Conservation (phyloP, 805 yeast genomes). For the Starmerella sp. region DNA sequence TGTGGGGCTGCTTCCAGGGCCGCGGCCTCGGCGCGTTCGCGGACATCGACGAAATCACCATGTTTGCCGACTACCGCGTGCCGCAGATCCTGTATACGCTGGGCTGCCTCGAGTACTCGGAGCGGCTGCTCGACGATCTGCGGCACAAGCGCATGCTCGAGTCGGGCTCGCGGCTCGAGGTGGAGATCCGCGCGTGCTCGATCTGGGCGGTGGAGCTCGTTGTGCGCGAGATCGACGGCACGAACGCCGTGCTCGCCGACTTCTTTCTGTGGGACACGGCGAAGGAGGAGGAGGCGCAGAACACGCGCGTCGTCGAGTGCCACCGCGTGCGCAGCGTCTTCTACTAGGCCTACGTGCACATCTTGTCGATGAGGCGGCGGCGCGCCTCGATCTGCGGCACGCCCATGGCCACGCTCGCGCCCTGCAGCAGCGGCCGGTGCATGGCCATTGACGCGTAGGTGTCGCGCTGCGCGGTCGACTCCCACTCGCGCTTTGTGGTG, state of each 20-base stretch:
- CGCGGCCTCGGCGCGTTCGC: slow-evolving; percentile 29
- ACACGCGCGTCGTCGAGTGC: slow-evolving; percentile 25
- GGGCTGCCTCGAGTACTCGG: slow-evolving; percentile 31
- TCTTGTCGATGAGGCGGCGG: slow-evolving; percentile 17
- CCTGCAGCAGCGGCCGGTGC: slow-evolving; percentile 15
- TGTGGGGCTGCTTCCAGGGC: slow-evolving; percentile 37
- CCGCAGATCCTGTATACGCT: slow-evolving; percentile 34
- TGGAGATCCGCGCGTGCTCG: slow-evolving; percentile 35
- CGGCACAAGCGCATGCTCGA: slow-evolving; percentile 19
- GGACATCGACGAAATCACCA: slow-evolving; percentile 34
- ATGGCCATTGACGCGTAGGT: slow-evolving; percentile 18
- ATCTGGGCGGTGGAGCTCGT: slow-evolving; percentile 35
- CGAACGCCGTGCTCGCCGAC: slow-evolving; percentile 34
- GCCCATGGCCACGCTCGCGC: slow-evolving; percentile 15
- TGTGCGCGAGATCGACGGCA: slow-evolving; percentile 19
- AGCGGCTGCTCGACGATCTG: slow-evolving; percentile 22
- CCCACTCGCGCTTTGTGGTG: slow-evolving; percentile 17
- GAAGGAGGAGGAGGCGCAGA: slow-evolving; percentile 28
- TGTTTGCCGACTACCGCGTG: slow-evolving; percentile 40
- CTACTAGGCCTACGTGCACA: slow-evolving; percentile 23
- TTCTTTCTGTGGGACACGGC: slow-evolving; percentile 39
- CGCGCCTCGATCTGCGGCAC: slow-evolving; percentile 10
- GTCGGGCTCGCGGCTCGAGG: slow-evolving; percentile 29
- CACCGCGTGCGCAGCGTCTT: slow-evolving; percentile 33
- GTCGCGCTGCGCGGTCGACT: slow-evolving; percentile 11